phyloP scores from a whole-genome alignment of 805 yeast genomes.

The Candida odintsovae region DNA sequence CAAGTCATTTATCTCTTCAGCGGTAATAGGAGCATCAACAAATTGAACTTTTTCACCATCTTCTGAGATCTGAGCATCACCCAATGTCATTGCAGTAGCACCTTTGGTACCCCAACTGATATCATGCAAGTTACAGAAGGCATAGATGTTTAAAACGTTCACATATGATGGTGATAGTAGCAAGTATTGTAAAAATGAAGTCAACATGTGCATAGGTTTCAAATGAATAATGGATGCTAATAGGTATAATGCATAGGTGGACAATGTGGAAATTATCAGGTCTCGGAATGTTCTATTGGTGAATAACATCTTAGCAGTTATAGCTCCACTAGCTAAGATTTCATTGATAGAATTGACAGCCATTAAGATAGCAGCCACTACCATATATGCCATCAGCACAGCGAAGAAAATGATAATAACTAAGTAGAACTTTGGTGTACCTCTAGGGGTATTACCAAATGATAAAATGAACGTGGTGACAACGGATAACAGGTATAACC shows the following conservation, averaged over 20 bases:
- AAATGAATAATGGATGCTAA: conserved; percentile 74
- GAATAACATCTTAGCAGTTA: conserved; percentile 43
- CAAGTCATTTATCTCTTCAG: conserved; percentile 67
- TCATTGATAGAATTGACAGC: conserved; percentile 64
- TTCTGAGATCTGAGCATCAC: conserved; percentile 69
- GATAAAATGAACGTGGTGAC: conserved; percentile 84
- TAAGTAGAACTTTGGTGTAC: conserved; percentile 74
- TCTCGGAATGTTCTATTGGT: conserved; percentile 75
- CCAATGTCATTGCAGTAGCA: conserved; percentile 67
- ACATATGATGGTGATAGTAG: conserved; percentile 84
- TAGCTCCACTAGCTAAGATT: conserved; percentile 29
- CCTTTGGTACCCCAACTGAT: conserved; percentile 98
- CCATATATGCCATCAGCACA: conserved; percentile 79
- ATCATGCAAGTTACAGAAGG: conserved; percentile 94
- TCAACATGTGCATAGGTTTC: conserved; percentile 91
- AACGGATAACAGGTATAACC: conserved; percentile 79
- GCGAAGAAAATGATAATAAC: conserved; percentile 79
- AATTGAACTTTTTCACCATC: conserved; percentile 53
- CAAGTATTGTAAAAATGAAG: conserved; percentile 80
- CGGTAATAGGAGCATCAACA: conserved; percentile 69
- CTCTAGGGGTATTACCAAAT: conserved; percentile 91
- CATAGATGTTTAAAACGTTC: conserved; percentile 87
- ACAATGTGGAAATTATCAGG: conserved; percentile 74
- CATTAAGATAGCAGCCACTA: conserved; percentile 80
- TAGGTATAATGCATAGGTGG: conserved; percentile 79